phyloP scores from a whole-genome alignment of 768 basidiomycete genomes.

The Inosperma sp. region DNA sequence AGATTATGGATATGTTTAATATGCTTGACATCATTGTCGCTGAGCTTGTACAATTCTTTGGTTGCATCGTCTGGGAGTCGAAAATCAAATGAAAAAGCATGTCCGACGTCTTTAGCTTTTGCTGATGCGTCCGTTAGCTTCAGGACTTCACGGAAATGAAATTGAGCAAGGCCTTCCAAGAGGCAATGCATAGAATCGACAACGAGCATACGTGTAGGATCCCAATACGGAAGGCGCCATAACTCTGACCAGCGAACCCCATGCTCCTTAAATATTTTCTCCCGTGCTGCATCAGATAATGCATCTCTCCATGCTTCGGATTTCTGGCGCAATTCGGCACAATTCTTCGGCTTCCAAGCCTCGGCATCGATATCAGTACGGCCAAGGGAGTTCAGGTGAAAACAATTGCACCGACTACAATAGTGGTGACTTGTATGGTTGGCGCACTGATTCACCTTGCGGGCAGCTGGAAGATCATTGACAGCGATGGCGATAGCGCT shows the following conservation, averaged over 20 bases:
- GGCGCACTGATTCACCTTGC: constrained; percentile 8
- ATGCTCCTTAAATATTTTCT: constrained; percentile 3
- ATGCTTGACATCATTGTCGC: no score
- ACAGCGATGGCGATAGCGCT: constrained; percentile 6
- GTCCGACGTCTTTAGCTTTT: no score
- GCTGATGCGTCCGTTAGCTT: constrained; percentile 12
- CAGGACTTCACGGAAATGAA: constrained; percentile 22
- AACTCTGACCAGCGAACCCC: constrained; percentile 15
- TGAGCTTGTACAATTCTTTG: no score
- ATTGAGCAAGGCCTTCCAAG: constrained; percentile 15
- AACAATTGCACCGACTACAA: constrained; percentile 13
- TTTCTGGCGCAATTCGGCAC: constrained; percentile 10
- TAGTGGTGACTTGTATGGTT: constrained; percentile 1
- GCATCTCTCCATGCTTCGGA: constrained; percentile 6
- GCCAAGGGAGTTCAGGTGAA: constrained; percentile 12
- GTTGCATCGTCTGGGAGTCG: no score
- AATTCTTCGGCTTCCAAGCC: constrained; percentile 7
- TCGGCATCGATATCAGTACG: constrained; percentile 15
- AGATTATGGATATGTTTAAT: no score
- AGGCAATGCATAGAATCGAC: constrained; percentile 15
- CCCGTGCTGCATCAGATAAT: background rate
- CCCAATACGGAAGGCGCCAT: constrained; percentile 16
- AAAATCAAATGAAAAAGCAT: no score
- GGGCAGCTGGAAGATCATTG: constrained; percentile 15
- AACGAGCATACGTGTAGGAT: constrained; percentile 16